phyloP scores from a whole-genome alignment of 1,284 basidiomycete genomes.

The Vanrija sp. region DNA sequence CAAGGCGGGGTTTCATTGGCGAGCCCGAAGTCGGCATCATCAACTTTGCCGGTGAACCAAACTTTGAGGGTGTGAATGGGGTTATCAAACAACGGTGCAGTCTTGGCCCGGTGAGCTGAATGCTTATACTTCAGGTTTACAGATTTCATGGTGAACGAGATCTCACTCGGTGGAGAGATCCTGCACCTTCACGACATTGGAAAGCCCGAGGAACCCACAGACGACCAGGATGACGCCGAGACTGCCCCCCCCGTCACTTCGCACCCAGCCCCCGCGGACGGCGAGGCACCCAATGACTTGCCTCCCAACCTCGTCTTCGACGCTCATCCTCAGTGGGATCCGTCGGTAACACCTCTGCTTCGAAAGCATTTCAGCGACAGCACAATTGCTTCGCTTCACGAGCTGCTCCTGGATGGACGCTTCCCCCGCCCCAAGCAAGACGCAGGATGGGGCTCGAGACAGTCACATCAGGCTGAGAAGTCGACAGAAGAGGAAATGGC shows the following conservation, averaged over 20 bases:
- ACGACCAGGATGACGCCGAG: background rate
- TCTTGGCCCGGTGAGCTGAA: background rate
- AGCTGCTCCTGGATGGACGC: conserved; percentile 71
- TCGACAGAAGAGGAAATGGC: conserved; percentile 31
- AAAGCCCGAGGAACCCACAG: conserved; percentile 38
- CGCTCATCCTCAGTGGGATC: conserved; percentile 59
- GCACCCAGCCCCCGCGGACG: background rate
- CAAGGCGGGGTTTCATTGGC: conserved; percentile 52
- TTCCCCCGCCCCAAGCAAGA: conserved; percentile 58
- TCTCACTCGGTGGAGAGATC: conserved; percentile 71
- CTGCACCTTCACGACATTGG: conserved; percentile 71
- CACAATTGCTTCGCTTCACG: conserved; percentile 62
- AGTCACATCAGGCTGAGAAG: conserved; percentile 41
- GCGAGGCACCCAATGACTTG: conserved; percentile 7
- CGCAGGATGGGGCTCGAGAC: conserved; percentile 50
- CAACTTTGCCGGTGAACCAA: conserved; percentile 70
- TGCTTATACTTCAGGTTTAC: conserved; percentile 64
- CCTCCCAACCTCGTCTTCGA: conserved; percentile 30
- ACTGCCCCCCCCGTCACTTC: background rate
- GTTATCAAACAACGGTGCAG: conserved; percentile 90
- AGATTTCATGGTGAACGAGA: conserved; percentile 88
- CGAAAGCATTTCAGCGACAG: conserved; percentile 61
- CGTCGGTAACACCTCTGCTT: conserved; percentile 58
- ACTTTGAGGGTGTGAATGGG: conserved; percentile 67
- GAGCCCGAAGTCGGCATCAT: conserved; percentile 88